These are phyloP conservation scores for Coniochaeta prunicola DNA, from an alignment of 2,329 filamentous ascomycete genomes.

Conservation along the genomic window DNA sequence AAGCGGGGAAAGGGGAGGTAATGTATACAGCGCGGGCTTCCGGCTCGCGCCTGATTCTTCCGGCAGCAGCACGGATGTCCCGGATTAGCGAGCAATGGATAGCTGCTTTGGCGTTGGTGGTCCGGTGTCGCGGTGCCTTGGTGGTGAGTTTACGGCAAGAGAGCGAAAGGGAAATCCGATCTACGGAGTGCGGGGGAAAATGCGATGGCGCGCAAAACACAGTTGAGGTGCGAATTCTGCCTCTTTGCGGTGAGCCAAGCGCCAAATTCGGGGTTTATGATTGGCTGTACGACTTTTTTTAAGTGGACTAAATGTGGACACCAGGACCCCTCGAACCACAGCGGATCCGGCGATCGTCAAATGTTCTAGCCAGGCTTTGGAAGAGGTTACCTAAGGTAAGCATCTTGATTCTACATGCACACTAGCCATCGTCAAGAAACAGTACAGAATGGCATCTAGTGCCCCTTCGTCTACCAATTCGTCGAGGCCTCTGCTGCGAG, in stretches of 20 bases:
- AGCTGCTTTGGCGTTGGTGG: background rate
- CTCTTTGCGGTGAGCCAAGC: background rate
- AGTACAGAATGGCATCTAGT: background rate
- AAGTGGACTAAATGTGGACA: background rate
- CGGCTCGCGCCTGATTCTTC: background rate
- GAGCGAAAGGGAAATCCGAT: constrained; percentile 3
- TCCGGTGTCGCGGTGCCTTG: constrained; percentile 2
- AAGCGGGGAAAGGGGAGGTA: constrained; percentile 3
- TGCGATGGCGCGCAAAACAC: background rate
- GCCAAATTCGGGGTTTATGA: background rate
- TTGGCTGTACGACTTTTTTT: background rate
- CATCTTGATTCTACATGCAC: too few relatives aligned
- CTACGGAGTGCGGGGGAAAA: constrained; percentile 3
- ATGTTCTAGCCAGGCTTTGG: background rate
- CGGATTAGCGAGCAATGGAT: background rate
- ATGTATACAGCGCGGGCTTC: background rate
- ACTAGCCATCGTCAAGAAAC: background rate
- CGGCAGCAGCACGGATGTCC: background rate
- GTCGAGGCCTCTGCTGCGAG: constrained; percentile 5
- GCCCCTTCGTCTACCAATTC: background rate
- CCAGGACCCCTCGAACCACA: background rate
- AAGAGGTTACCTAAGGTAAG: background rate
- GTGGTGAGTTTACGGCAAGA: background rate
- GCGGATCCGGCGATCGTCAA: background rate
- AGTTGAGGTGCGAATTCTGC: background rate